A percentile compares a stretch with the other conserved stretches of the same genome.
These are phyloP conservation scores for Exophiala spinifera DNA, from an alignment of 2,329 filamentous ascomycete species.

Conservation along the genomic window DNA sequence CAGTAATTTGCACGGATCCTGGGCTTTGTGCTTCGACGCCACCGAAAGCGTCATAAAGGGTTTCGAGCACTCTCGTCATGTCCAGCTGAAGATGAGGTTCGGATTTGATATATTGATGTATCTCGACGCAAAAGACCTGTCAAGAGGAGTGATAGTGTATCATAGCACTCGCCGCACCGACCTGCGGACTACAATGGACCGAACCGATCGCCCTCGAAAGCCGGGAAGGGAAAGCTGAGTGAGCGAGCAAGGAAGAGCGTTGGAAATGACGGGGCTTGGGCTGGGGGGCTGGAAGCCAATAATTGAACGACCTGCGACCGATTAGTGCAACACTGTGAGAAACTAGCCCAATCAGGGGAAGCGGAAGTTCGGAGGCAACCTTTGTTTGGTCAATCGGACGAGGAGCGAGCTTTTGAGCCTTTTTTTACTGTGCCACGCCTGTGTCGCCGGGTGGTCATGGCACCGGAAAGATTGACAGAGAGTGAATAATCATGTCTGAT, in stretches of 20 bases:
- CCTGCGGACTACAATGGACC: not conserved
- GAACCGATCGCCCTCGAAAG: not conserved
- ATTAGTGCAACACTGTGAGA: not conserved
- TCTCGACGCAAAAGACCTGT: not conserved
- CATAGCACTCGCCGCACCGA: not conserved
- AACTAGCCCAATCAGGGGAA: constrained; percentile 1
- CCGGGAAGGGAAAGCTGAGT: not conserved
- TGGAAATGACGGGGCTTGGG: no score
- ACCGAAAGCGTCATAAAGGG: no score
- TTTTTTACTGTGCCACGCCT: not conserved
- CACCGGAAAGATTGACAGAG: not conserved
- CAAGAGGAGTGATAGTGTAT: not conserved
- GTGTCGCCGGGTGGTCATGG: not conserved
- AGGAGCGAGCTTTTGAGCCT: not conserved
- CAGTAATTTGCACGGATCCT: no score
- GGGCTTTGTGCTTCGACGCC: no score
- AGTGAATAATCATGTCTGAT: no score
- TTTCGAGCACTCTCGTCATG: no score
- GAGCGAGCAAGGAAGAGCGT: not conserved
- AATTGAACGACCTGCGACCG: not conserved
- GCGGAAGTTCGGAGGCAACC: constrained; percentile 20
- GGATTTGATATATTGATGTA: not conserved
- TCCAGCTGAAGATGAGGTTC: not conserved
- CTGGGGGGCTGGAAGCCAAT: not conserved
- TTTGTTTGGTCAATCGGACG: constrained; percentile 12